A percentile compares a stretch with the other conserved stretches of the same genome.
phyloP scores from a whole-genome alignment of 495 filamentous ascomycete genomes.

The Aspergillus biplanus region DNA sequence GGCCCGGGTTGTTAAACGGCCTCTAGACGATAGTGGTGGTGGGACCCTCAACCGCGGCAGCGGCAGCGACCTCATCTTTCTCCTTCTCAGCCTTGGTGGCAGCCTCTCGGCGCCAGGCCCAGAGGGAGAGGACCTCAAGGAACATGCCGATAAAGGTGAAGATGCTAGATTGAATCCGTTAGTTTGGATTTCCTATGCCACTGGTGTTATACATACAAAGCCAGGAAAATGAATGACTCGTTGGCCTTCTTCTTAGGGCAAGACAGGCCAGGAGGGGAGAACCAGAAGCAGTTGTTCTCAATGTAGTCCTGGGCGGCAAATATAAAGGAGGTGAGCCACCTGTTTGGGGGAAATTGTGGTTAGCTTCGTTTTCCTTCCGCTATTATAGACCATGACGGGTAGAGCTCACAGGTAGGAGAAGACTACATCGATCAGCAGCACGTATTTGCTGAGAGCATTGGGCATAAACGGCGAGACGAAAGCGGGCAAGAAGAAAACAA shows the following conservation, averaged over 20 bases:
- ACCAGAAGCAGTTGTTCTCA: slow-evolving; percentile 37
- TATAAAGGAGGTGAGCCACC: slow-evolving; percentile 64
- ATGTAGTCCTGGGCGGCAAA: slow-evolving; percentile 62
- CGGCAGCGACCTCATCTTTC: neutral
- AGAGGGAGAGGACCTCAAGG: slow-evolving; percentile 56
- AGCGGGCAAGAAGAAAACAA: slow-evolving; percentile 60
- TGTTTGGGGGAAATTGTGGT: slow-evolving; percentile 17
- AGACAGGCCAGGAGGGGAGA: slow-evolving; percentile 33
- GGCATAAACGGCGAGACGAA: slow-evolving; percentile 58
- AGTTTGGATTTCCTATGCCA: slow-evolving; percentile 8
- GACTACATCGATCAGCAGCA: slow-evolving; percentile 59
- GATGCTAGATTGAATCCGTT: slow-evolving; percentile 29
- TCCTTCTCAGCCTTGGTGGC: slow-evolving; percentile 30
- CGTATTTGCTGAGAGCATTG: slow-evolving; percentile 43
- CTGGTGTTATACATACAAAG: slow-evolving; percentile 53
- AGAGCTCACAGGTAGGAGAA: slow-evolving; percentile 61
- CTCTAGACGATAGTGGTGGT: too few relatives aligned
- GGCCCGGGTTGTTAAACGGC: too few relatives aligned
- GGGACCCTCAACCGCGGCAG: neutral
- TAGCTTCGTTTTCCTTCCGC: slow-evolving; percentile 19
- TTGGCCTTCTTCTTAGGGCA: slow-evolving; percentile 50
- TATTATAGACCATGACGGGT: neutral
- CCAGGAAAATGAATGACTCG: slow-evolving; percentile 64
- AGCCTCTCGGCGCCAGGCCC: slow-evolving; percentile 41
- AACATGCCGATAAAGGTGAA: slow-evolving; percentile 55